Evolutionary conservation across 441 rosid species (phyloP).

Genomic region (Gossypium aridum): DNA sequence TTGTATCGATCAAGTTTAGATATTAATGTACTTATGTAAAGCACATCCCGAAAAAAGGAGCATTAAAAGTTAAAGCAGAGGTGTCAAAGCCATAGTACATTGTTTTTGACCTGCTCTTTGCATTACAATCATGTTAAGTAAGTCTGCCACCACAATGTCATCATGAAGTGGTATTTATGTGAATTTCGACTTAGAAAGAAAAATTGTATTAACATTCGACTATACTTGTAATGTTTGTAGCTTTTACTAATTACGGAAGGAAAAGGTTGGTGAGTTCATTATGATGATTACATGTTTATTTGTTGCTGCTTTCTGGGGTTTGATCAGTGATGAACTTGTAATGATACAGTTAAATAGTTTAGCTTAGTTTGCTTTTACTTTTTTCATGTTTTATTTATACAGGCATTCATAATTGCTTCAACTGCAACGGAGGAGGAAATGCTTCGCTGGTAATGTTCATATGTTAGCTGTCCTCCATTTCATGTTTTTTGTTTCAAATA

Average conservation of each 20-base stretch:
- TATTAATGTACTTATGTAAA: background rate
- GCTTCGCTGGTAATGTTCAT: constrained; percentile 63
- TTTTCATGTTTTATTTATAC: constrained; percentile 19
- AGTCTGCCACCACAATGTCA: background rate
- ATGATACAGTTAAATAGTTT: background rate
- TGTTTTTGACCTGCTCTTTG: background rate
- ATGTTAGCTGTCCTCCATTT: background rate
- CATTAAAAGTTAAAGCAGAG: background rate
- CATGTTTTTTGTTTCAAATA: background rate
- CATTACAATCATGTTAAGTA: background rate
- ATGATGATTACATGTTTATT: background rate
- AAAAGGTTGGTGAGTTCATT: background rate
- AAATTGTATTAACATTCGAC: background rate
- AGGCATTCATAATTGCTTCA: constrained; percentile 96
- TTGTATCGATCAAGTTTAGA: background rate
- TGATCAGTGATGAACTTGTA: background rate
- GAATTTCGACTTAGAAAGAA: background rate
- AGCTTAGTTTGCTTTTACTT: constrained; percentile 17
- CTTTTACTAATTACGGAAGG: background rate
- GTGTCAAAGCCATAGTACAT: background rate
- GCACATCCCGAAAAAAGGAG: background rate
- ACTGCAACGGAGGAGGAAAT: constrained; percentile 86
- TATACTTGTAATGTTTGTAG: background rate
- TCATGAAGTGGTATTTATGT: background rate
- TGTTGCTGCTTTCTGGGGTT: background rate